Evolutionary conservation across 306 rosid genomes (phyloP), one percentile per base, ranked within the genome.

Genomic region (Oemleria cerasiformis): DNA sequence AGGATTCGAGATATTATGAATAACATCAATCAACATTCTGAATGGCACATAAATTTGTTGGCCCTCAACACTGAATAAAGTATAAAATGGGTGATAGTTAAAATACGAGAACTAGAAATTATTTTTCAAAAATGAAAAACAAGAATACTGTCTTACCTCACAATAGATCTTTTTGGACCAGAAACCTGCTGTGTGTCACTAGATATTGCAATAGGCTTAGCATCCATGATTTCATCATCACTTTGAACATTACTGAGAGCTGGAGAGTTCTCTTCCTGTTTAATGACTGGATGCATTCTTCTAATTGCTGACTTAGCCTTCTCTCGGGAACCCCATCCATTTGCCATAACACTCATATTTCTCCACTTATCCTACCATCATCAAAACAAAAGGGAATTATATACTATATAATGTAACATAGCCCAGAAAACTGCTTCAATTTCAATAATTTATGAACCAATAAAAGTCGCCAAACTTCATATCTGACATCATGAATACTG

Each of bases 251-350:
- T 70, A 80, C 75, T 41, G 58, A 56, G 57, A 68, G 81, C 57
- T 74, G 63, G 44, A 39, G 83, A 8, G 73, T 67, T 87, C 54
- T 89, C 99, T 19, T 94, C 99, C 13, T 85, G 90, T 80, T 70
- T 91, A 64, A 85, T 73, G 75, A 79, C 64, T 30, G 77, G 88
- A 51, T 84, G 92, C 63, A 70, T 77, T 81, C 92, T 91, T 82
- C 75, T 87, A 68, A 77, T 64, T 34, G 96, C 84, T 54, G 87
- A 78, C 76, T 84, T 84, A 63, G 95, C 85, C 83, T 86, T 89
- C 39, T 91, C 99, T 74, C 99, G 78, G 43, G 96, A 94, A 41
- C 88, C 91, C 96, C 96, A 94, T 80, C 97, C 96, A 79, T 89
- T 86, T 72, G 92, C 87, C 95, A 94, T 91, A 71, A 94, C 97